Conservation (phyloP, 2,329 filamentous ascomycete species). For the Sporothrix brunneoviolacea region DNA sequence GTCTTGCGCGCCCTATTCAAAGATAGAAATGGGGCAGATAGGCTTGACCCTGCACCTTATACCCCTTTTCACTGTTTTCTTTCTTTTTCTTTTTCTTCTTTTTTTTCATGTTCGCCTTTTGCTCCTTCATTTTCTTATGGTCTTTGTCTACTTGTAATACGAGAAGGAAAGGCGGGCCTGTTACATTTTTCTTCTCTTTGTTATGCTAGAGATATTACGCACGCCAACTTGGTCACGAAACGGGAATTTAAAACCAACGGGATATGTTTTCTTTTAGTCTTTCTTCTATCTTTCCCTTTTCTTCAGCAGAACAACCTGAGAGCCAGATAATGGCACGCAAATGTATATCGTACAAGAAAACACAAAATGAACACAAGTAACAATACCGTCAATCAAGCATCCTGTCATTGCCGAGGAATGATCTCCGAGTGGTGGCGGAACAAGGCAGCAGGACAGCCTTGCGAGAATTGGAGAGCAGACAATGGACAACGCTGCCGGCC, state of each 20-base stretch:
- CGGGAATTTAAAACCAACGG: not conserved
- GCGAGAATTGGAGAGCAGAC: too few relatives aligned
- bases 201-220: not conserved
- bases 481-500: too few relatives aligned
- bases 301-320: too few relatives aligned
- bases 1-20: not conserved
- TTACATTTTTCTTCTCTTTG: not conserved
- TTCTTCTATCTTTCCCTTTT: not conserved
- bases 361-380: too few relatives aligned
- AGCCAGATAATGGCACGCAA: too few relatives aligned
- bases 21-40: not conserved
- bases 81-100: not conserved
- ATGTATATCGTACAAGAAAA: too few relatives aligned
- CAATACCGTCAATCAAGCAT: too few relatives aligned
- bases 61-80: slow-evolving; percentile 4
- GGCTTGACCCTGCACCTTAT: slow-evolving; percentile 5
- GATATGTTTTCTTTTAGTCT: slow-evolving; percentile 2
- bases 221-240: not conserved
- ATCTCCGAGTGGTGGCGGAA: too few relatives aligned
- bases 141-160: not conserved
- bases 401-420: too few relatives aligned
- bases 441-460: too few relatives aligned
- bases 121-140: not conserved
- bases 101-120: not conserved
- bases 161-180: not conserved